Evolutionary conservation across 148 eudicot genomes (phyloP), one percentile per base, ranked within the genome.

Genomic region (Vaccinium corymbosum): DNA sequence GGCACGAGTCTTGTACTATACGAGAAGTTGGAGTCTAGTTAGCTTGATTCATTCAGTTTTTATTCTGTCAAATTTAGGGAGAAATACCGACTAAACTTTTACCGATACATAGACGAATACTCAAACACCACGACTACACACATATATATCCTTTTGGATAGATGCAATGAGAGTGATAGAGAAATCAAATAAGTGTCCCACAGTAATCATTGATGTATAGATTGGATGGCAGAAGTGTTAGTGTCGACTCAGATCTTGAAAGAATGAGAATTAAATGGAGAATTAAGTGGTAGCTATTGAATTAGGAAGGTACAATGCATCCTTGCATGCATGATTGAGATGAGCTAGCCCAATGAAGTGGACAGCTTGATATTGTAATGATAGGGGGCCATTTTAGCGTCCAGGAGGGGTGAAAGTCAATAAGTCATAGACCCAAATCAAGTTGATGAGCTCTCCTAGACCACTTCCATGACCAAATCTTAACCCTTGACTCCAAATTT

Each of bases 281-380:
- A 22, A n/a, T 64, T 64, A 22, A 68, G 73, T 68, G 73, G 73
- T 68, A 12, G 35, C 6, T 68, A 27, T 68, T 68, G 17, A 27
- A 27, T 68, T 68, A 13, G 68, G 42, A 68, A 68, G 73, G 73
- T 68, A 27, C 73, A 68, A 66, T 13, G 32, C 14, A 68, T 27
- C 38, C 73, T 68, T 27, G 73, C 73, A 11, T 55, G 57, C 17
- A 68, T 68, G 73, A 68, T 68, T 68, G 73, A 29, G 73, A 68
- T 68, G 73, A 38, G 1, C 38, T 35, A 13, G 17, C 73, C 73
- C 72, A 66, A 66, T 66, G 17, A 68, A 29, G 38, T 68, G 25
- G 73, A 68, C 73, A 68, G 73, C 38, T 52, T 52, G 55, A 52
- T 52, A 52, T 52, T 9, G 2, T 9, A 9, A 52, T 52, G 55